A percentile compares a stretch with the other conserved stretches of the same genome.
phyloP scores from a whole-genome alignment of 805 yeast genomes.

The Hanseniaspora opuntiae region DNA sequence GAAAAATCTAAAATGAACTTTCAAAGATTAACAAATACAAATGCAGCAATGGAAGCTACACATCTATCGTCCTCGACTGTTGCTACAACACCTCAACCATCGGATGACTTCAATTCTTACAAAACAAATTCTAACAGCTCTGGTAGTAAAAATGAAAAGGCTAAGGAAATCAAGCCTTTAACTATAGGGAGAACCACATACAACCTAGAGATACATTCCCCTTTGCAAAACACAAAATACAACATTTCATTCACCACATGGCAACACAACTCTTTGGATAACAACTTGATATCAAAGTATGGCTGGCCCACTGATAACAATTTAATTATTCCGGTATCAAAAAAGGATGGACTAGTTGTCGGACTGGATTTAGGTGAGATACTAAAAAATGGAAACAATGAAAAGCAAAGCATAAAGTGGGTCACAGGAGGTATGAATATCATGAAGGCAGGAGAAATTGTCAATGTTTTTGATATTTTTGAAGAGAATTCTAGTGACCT shows the following conservation, averaged over 20 bases:
- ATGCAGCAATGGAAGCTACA: neutral
- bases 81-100: slow-evolving; percentile 6
- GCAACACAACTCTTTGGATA: slow-evolving; percentile 83
- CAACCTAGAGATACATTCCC: slow-evolving; percentile 64
- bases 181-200: slow-evolving; percentile 61
- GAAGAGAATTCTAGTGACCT: slow-evolving; percentile 18
- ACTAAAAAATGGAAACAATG: slow-evolving; percentile 2
- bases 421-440: slow-evolving; percentile 9
- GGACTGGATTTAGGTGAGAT: slow-evolving; percentile 5
- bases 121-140: slow-evolving; percentile 14
- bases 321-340: slow-evolving; percentile 2
- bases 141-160: slow-evolving; percentile 3
- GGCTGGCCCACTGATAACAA: slow-evolving; percentile 48
- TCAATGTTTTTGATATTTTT: slow-evolving; percentile 66
- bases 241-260: slow-evolving; percentile 75
- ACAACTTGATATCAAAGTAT: slow-evolving; percentile 35
- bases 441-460: slow-evolving; percentile 27
- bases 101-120: neutral
- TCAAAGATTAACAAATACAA: slow-evolving; percentile 13
- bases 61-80: neutral
- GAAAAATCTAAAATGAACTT: slow-evolving; percentile 20
- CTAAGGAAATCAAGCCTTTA: slow-evolving; percentile 29
- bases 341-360: slow-evolving; percentile 1
- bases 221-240: slow-evolving; percentile 52
- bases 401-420: slow-evolving; percentile 42